These are phyloP conservation scores for Ogataea minuta DNA, from an alignment of 805 yeast species.

Conservation along the genomic window DNA sequence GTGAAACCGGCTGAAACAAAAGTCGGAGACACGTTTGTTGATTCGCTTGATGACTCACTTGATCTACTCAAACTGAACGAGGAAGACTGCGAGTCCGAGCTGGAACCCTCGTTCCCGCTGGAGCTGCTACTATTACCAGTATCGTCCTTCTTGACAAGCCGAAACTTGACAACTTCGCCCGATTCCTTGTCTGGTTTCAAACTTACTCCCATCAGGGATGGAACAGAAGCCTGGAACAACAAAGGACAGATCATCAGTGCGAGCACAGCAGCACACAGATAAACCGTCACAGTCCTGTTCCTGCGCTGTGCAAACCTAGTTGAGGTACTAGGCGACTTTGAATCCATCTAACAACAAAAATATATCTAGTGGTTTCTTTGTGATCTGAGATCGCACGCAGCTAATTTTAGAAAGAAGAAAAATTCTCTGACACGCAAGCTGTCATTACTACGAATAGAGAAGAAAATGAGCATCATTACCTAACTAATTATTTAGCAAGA, in stretches of 20 bases:
- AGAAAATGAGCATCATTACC: not conserved
- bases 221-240: not conserved
- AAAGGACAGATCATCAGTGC: too few species aligned
- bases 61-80: not conserved
- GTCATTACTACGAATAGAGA: not conserved
- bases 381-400: conserved; percentile 12
- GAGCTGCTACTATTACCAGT: conserved; percentile 1
- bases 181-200: not conserved
- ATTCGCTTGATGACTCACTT: too few species aligned
- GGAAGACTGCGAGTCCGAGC: too few species aligned
- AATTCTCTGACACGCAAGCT: conserved; percentile 6
- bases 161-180: conserved; percentile 5
- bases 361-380: too few species aligned
- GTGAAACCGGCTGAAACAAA: too few species aligned
- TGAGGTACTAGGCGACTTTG: too few species aligned
- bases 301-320: too few species aligned
- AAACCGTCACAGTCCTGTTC: too few species aligned
- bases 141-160: conserved; percentile 7
- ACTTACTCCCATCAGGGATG: conserved; percentile 3
- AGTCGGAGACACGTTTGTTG: too few species aligned
- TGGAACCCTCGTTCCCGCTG: not conserved
- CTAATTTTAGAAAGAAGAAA: conserved; percentile 8
- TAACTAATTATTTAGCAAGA: conserved; percentile 11
- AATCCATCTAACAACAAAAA: too few species aligned
- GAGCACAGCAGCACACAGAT: too few species aligned